Percentiles rank a stretch among this genome's conserved stretches.
Conservation (phyloP, 2,329 filamentous ascomycete species). For the Ceratocystis albifundus region DNA sequence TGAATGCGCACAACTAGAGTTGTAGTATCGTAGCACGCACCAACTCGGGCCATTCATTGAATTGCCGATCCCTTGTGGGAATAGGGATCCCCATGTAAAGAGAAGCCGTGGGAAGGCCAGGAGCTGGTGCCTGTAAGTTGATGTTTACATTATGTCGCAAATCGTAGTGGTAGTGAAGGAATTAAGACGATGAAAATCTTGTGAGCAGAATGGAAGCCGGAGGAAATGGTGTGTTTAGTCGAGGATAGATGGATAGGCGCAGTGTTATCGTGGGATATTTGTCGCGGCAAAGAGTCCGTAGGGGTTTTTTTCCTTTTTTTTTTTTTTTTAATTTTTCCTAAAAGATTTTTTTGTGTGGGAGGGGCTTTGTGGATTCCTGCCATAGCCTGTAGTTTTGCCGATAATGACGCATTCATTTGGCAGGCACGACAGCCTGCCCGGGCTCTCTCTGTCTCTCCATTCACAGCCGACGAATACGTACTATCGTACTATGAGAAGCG, state of each 20-base stretch:
- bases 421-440: background rate
- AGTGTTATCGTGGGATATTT: too few relatives aligned
- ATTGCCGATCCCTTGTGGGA: constrained; percentile 7
- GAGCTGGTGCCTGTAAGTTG: background rate
- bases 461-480: background rate
- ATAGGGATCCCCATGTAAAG: constrained; percentile 7
- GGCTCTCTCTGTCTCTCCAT: background rate
- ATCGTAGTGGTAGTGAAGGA: constrained; percentile 6
- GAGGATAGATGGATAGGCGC: too few relatives aligned
- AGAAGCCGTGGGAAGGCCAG: constrained; percentile 6
- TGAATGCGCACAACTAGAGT: background rate
- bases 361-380: background rate
- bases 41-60: background rate
- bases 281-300: too few relatives aligned
- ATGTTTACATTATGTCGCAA: background rate
- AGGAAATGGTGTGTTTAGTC: background rate
- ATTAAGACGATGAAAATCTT: background rate
- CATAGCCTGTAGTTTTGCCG: background rate
- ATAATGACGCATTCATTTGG: background rate
- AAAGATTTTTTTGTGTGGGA: background rate
- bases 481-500: background rate
- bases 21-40: background rate
- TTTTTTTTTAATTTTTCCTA: too few relatives aligned
- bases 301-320: too few relatives aligned
- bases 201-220: background rate